Base-by-base conservation (phyloP, 148 eudicot species). In the Diospyros kaki region DNA sequence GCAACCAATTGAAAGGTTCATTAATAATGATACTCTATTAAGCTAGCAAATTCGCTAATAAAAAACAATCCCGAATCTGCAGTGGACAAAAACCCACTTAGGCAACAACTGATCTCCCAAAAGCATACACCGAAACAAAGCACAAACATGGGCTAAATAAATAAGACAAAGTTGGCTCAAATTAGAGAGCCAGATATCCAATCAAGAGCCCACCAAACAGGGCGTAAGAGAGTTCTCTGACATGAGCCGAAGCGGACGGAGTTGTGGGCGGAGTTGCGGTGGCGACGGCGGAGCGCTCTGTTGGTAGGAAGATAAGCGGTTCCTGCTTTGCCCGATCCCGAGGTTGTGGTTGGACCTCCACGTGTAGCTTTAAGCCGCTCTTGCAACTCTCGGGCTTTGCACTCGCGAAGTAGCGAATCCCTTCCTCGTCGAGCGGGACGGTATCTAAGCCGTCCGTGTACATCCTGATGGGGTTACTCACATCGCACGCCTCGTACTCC, bases 341-440 rank as follows among this genome's bases (percentile, higher is more conserved):
- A 28, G 28, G 28, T 28, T 28, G 28, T 28, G 89, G 76, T 73
- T 84, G 75, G 9, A 93, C 91, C 12, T 85, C 72, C 5, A 93
- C 91, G 14, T 81, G 98, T 6, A 93, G 83, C 83, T 88, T 89
- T 58, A 93, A 75, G 1, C 98, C 98, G 58, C 82, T 83, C 56
- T 84, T 88, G 84, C 98, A 93, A 60, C 78, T 91, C 60, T 89
- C 82, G 17, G 69, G 18, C 65, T 83, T 85, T 6, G 87, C 87
- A 44, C 96, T 93, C 6, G 87, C 81, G 79, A 93, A 93, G 89
- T 88, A 93, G 69, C 94, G 90, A 69, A 65, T 73, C 9, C 94
- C 94, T 85, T 85, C 91, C 64, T 65, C 69, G 17, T 87, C 77
- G 2, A 93, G 94, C 1, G 76, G 17, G 39, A 91, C 73, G 48